Base-by-base conservation (phyloP, 805 yeast genomes). In the Candida multigemmis region DNA sequence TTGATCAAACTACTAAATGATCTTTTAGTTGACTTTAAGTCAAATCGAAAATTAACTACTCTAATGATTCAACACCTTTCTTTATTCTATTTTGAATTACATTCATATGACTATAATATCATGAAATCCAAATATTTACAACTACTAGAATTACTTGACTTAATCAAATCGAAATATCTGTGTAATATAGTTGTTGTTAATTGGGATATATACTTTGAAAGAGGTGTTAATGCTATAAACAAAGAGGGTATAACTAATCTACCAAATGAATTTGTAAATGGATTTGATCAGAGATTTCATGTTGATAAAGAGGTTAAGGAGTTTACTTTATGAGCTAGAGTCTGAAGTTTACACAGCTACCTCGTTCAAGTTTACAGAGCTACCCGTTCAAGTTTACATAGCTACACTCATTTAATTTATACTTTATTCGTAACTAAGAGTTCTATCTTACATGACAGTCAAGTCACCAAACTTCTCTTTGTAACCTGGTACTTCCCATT, bases 401-500 rank as follows among this genome's bases (percentile, higher is more conserved):
- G 10, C 12, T 15, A 24, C 12, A 15, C 12, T 9, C 9, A 15
- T n/a, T 18, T 12, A 16, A 7, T 8, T n/a, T 19, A 7, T 8
- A 12, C 11, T 8, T 21, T 7, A 25, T 25, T 25, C 18, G 21
- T 14, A 11, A 12, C 14, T 16, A 15, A 4, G 24, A 16, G 11
- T n/a, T 17, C 23, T 10, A 6, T 8, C 28, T 57, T 64, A 72
- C 96, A 89, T 91, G 59, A 86, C 85, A 50, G 89, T 85, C 65
- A 89, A 75, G 59, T 82, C 84, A 63, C 97, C 97, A 61, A 91
- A 91, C 77, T 87, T 91, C 66, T 91, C 97, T 66, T 82, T 78
- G 78, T 91, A 91, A 49, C 96, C 95, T 49, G 97, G 97, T 46
- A 87, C 94, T 53, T 83, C 84, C 93, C 95, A 87, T 71, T 82